These are phyloP conservation scores for Cicer judaicum DNA, from an alignment of 306 rosid genomes.

Conservation along the genomic window DNA sequence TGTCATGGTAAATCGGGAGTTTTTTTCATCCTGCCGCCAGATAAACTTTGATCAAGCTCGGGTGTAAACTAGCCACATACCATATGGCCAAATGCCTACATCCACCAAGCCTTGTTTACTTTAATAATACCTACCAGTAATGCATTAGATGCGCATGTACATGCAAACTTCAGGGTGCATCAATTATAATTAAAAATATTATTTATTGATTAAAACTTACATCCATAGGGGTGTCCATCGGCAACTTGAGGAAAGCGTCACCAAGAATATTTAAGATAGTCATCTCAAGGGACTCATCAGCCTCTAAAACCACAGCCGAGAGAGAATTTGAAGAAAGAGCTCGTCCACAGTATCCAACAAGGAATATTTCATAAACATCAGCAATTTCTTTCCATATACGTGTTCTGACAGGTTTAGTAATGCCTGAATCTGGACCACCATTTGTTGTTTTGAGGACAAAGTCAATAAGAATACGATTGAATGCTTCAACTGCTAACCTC, in stretches of 20 bases:
- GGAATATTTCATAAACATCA: constrained; percentile 89
- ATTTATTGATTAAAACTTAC: constrained; percentile 60
- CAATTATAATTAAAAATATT: constrained; percentile 12
- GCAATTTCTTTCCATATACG: constrained; percentile 97
- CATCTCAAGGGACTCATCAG: constrained; percentile 91
- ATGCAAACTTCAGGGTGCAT: constrained; percentile 5
- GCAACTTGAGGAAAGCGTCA: constrained; percentile 73
- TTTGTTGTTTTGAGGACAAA: constrained; percentile 55
- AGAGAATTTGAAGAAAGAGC: constrained; percentile 87
- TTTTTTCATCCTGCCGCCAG: constrained; percentile 25
- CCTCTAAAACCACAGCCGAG: constrained; percentile 62
- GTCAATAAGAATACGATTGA: constrained; percentile 72
- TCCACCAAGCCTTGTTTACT: constrained; percentile 24
- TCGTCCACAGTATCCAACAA: constrained; percentile 94
- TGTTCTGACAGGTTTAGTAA: constrained; percentile 73
- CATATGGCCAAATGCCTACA: constrained; percentile 11
- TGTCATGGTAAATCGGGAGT: not conserved
- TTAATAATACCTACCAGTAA: constrained; percentile 22
- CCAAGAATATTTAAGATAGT: constrained; percentile 78
- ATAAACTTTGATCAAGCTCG: constrained; percentile 12
- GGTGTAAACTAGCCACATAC: constrained; percentile 23
- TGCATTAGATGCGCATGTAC: constrained; percentile 15
- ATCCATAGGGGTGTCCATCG: constrained; percentile 76
- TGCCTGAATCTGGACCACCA: constrained; percentile 55
- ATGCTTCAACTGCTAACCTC: constrained; percentile 86